A percentile compares a stretch with the other conserved stretches of the same genome.
These are phyloP conservation scores for Cylindrotheca closterium DNA, from an alignment of 108 stramenopile genomes.

Conservation along the genomic window DNA sequence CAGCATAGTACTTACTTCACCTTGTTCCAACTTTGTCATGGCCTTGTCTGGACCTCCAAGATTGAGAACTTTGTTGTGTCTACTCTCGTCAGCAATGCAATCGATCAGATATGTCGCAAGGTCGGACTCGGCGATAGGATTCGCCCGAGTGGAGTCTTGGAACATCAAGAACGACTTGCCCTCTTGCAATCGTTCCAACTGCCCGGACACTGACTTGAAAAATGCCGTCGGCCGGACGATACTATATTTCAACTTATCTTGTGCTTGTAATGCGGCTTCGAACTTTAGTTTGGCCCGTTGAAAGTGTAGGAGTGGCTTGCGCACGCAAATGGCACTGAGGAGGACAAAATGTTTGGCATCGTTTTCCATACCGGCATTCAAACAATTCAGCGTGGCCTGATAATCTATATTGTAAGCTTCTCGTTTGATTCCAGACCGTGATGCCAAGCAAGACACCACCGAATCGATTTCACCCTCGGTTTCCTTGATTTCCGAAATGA, in stretches of 20 bases:
- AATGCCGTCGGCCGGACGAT: slow-evolving; percentile 97
- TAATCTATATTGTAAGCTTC: slow-evolving; percentile 93
- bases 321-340: slow-evolving; percentile 91
- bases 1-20: slow-evolving; percentile 34
- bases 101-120: slow-evolving; percentile 90
- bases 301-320: slow-evolving; percentile 94
- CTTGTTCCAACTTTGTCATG: slow-evolving; percentile 90
- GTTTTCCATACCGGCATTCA: slow-evolving; percentile 71
- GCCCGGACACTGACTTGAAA: slow-evolving; percentile 96
- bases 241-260: slow-evolving; percentile 74
- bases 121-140: slow-evolving; percentile 94
- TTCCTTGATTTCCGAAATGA: slow-evolving; percentile 3
- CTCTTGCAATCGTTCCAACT: slow-evolving; percentile 89
- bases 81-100: slow-evolving; percentile 68
- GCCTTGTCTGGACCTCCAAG: slow-evolving; percentile 95
- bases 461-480: slow-evolving; percentile 41
- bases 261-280: slow-evolving; percentile 69
- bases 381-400: slow-evolving; percentile 91
- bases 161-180: slow-evolving; percentile 97
- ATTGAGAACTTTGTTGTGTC: slow-evolving; percentile 73
- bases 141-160: slow-evolving; percentile 90
- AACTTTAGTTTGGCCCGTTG: slow-evolving; percentile 96
- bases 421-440: slow-evolving; percentile 90
- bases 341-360: slow-evolving; percentile 89
- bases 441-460: slow-evolving; percentile 85